Conservation (phyloP, 495 filamentous ascomycete species). For the Eremomyces bilateralis region DNA sequence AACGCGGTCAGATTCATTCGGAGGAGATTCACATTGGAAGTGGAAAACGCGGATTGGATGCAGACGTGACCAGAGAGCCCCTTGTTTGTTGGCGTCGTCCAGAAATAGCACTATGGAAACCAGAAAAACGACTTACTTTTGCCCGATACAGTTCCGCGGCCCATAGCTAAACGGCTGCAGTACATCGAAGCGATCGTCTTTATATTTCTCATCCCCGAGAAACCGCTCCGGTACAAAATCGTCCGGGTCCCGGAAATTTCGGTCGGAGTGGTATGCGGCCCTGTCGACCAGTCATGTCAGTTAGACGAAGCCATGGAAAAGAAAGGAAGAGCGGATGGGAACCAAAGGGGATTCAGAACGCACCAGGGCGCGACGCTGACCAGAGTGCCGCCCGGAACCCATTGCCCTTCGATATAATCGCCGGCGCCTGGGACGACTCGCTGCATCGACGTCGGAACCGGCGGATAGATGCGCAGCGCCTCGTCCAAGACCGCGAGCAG, state of each 20-base stretch:
- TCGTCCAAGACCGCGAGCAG: slow-evolving; percentile 2
- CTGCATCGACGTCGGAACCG: slow-evolving; percentile 9
- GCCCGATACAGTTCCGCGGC: slow-evolving; percentile 12
- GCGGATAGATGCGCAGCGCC: slow-evolving; percentile 12
- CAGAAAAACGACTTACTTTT: slow-evolving; percentile 15
- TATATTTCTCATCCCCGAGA: slow-evolving; percentile 13
- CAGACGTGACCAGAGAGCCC: not conserved
- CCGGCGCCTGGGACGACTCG: slow-evolving; percentile 11
- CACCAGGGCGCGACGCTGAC: no score
- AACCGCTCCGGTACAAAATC: slow-evolving; percentile 26
- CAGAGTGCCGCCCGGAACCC: slow-evolving; percentile 16
- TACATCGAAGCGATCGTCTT: slow-evolving; percentile 7
- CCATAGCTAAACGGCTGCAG: slow-evolving; percentile 13
- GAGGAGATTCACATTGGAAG: not conserved
- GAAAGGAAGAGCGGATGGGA: not conserved
- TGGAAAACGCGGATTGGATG: not conserved
- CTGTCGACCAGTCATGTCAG: slow-evolving; percentile 13
- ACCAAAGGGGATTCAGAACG: no score
- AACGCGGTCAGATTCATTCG: no score
- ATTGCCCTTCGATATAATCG: slow-evolving; percentile 8
- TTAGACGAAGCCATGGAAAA: not conserved
- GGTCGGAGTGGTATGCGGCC: slow-evolving; percentile 17
- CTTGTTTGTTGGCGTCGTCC: not conserved
- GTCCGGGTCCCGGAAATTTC: slow-evolving; percentile 22
- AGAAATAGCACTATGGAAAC: no score